These are phyloP conservation scores for Thermomyces lanuginosus DNA, from an alignment of 2,329 filamentous ascomycete genomes.

Conservation along the genomic window DNA sequence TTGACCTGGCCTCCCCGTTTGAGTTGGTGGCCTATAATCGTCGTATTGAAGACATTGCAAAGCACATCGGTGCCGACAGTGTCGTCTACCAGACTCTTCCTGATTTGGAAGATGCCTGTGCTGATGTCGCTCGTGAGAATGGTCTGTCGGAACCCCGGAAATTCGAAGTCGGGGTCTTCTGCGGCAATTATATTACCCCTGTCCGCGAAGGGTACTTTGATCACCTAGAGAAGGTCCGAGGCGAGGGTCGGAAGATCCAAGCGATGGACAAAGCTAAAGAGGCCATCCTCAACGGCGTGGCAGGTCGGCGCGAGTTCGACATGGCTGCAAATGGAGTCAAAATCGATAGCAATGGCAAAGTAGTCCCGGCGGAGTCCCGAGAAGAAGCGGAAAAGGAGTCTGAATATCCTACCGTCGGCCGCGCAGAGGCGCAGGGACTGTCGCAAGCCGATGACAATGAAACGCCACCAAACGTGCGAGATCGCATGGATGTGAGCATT, in stretches of 20 bases:
- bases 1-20: conserved; percentile 54
- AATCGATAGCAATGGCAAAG: conserved; percentile 39
- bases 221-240: conserved; percentile 50
- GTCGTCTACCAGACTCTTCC: conserved; percentile 63
- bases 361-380: conserved; percentile 33
- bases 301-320: conserved; percentile 43
- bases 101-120: conserved; percentile 66
- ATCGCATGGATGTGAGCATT: conserved; percentile 44
- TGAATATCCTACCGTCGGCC: conserved; percentile 12
- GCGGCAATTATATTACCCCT: conserved; percentile 67
- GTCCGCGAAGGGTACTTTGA: conserved; percentile 70
- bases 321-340: conserved; percentile 47
- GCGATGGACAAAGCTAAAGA: conserved; percentile 48
- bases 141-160: conserved; percentile 38
- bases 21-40: conserved; percentile 58
- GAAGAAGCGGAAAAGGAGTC: too few relatives aligned
- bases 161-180: conserved; percentile 89
- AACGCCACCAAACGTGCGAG: conserved; percentile 25
- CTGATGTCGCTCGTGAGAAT: conserved; percentile 45
- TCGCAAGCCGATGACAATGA: conserved; percentile 13
- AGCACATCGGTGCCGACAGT: conserved; percentile 55
- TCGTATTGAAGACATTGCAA: conserved; percentile 43
- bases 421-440: conserved; percentile 3
- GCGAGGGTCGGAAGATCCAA: conserved; percentile 53
- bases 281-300: conserved; percentile 46